These are phyloP conservation scores for Globisporangium polare DNA, from an alignment of 352 stramenopile species.

Conservation along the genomic window DNA sequence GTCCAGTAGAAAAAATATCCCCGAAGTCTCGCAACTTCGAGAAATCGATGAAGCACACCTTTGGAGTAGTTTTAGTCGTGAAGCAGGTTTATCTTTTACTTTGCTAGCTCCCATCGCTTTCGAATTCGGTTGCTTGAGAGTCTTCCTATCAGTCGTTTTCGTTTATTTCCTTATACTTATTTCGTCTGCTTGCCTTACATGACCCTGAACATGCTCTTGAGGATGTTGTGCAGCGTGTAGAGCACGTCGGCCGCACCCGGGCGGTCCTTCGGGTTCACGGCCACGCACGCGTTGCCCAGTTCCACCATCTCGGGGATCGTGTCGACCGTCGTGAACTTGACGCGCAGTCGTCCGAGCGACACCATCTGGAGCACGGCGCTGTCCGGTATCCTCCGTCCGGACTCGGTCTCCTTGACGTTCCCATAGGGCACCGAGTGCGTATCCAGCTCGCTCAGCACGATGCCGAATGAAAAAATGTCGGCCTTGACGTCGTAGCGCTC, in stretches of 20 bases:
- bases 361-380: background rate
- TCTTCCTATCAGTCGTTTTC: background rate
- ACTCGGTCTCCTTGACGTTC: background rate
- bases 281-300: background rate
- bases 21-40: no score
- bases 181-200: background rate
- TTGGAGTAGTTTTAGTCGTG: no score
- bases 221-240: constrained; percentile 2
- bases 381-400: background rate
- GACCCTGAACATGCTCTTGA: background rate
- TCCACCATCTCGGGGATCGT: background rate
- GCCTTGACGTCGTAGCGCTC: no score
- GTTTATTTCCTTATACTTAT: background rate
- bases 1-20: no score
- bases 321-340: background rate
- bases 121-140: background rate
- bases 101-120: no score
- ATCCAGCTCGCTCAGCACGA: no score
- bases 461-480: no score
- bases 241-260: background rate
- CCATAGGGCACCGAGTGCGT: no score
- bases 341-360: background rate
- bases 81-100: no score
- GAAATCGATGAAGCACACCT: no score
- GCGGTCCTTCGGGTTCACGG: background rate